A percentile compares a stretch with the other conserved stretches of the same genome.
Conservation (phyloP, 2,329 filamentous ascomycete genomes). For the Hypoxylon sp. region DNA sequence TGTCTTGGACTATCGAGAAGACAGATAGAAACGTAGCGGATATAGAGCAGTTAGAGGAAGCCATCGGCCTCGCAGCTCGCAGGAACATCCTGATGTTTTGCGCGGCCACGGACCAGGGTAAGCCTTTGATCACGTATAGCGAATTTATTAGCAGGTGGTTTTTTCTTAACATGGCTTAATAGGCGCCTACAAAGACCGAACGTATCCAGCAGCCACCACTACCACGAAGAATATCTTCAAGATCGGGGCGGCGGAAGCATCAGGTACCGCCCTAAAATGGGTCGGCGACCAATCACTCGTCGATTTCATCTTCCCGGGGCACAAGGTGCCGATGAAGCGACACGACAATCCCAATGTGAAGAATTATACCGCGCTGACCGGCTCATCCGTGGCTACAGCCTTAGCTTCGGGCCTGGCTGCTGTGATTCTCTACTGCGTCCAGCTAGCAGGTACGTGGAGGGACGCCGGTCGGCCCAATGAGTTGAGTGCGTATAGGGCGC, state of each 20-base stretch:
- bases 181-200: conserved; percentile 6
- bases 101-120: conserved; percentile 9
- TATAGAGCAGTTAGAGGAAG: not conserved
- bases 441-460: conserved; percentile 2
- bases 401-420: not conserved
- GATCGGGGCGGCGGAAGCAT: conserved; percentile 6
- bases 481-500: conserved; percentile 7
- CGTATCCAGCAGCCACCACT: conserved; percentile 3
- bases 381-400: conserved; percentile 1
- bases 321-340: not conserved
- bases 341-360: not conserved
- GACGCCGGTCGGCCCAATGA: not conserved
- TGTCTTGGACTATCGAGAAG: conserved; percentile 11
- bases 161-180: not conserved
- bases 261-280: not conserved
- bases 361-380: not conserved
- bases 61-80: conserved; percentile 1
- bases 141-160: not conserved
- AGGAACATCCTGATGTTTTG: conserved; percentile 12
- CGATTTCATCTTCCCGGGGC: conserved; percentile 18
- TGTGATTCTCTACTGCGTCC: conserved; percentile 12
- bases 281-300: conserved; percentile 8
- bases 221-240: conserved; percentile 1
- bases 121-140: not conserved
- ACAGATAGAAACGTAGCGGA: not conserved